phyloP scores from a whole-genome alignment of 345 rosid species.

The Populus ilicifolia region DNA sequence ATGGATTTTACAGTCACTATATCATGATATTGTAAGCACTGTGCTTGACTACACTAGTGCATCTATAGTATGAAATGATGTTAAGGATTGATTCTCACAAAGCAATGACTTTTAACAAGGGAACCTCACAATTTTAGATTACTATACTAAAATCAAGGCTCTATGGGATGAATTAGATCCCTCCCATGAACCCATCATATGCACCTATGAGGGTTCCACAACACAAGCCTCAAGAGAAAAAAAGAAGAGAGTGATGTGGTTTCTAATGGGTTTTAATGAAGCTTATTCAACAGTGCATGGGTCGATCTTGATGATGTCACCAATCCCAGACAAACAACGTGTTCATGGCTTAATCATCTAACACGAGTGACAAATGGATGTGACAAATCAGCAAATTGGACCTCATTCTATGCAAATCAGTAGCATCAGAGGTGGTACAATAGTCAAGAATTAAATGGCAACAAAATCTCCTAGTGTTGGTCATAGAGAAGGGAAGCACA shows the following conservation, averaged over 20 bases:
- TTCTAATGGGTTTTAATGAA: slow-evolving; percentile 12
- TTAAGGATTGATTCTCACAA: background rate
- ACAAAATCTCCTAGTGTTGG: no score
- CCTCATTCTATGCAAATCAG: background rate
- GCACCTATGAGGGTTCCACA: background rate
- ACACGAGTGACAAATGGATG: background rate
- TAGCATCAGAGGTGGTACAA: background rate
- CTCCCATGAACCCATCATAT: background rate
- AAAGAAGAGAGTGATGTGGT: background rate
- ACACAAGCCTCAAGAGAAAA: background rate
- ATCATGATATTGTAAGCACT: background rate
- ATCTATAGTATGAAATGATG: background rate
- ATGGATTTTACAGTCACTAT: background rate
- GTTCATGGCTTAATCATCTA: background rate
- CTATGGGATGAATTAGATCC: background rate
- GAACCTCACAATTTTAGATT: background rate
- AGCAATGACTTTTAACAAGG: background rate
- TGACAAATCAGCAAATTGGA: background rate
- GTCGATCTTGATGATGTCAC: background rate
- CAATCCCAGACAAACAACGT: background rate
- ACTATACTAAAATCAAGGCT: slow-evolving; percentile 10
- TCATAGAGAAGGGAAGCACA: no score
- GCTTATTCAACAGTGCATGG: background rate
- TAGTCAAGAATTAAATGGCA: no score
- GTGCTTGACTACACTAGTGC: background rate